Conservation (phyloP, 1,139 yeast species). For the Scheffersomyces titani region DNA sequence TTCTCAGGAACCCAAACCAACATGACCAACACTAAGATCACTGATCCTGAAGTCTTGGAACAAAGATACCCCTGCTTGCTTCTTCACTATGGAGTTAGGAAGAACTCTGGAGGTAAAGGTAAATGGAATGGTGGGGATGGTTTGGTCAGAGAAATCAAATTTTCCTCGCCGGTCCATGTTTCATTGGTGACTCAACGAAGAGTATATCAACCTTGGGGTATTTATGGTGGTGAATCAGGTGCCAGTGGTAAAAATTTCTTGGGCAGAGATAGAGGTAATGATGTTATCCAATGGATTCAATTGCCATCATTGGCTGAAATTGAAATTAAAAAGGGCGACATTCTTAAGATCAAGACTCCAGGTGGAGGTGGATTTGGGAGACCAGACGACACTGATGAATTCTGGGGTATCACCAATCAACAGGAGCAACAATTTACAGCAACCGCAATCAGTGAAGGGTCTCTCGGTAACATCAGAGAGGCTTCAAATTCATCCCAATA, state of each 20-base stretch:
- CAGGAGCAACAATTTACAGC: not conserved
- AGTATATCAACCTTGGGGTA: constrained; percentile 22
- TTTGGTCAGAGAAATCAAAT: constrained; percentile 21
- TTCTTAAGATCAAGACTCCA: constrained; percentile 48
- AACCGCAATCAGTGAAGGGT: not conserved
- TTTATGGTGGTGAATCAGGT: constrained; percentile 38
- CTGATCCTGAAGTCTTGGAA: constrained; percentile 43
- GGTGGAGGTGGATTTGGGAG: constrained; percentile 59
- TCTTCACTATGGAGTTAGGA: constrained; percentile 29
- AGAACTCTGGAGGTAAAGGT: constrained; percentile 38
- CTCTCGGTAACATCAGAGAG: not conserved
- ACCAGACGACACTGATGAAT: not conserved
- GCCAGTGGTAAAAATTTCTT: constrained; percentile 60
- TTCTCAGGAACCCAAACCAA: constrained; percentile 47
- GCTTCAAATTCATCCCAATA: not conserved
- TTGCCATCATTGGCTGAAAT: constrained; percentile 22
- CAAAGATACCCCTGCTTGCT: constrained; percentile 36
- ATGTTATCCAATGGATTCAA: constrained; percentile 21
- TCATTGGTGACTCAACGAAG: constrained; percentile 23
- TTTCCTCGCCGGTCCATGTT: constrained; percentile 18
- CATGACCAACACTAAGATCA: constrained; percentile 46
- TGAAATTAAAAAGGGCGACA: constrained; percentile 36
- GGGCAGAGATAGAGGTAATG: constrained; percentile 33
- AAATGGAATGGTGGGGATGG: constrained; percentile 36
- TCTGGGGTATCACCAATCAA: not conserved